These are phyloP conservation scores for Gossypium thurberi DNA, from an alignment of 345 rosid species.

Conservation along the genomic window DNA sequence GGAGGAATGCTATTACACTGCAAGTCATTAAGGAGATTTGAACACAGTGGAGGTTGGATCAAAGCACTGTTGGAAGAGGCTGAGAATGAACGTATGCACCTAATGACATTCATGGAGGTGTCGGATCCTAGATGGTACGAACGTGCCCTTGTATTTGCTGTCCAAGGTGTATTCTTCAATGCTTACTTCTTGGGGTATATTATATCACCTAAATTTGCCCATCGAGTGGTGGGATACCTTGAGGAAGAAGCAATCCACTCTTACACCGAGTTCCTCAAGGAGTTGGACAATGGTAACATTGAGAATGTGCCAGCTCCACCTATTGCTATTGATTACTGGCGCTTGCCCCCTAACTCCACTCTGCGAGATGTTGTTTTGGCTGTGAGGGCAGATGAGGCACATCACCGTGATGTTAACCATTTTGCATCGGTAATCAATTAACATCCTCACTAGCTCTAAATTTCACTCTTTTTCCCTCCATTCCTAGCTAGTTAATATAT, in stretches of 20 bases:
- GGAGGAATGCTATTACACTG: slow-evolving; percentile 74
- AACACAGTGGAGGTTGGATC: slow-evolving; percentile 87
- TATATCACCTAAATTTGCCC: slow-evolving; percentile 70
- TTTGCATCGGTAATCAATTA: slow-evolving; percentile 49
- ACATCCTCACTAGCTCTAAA: no score
- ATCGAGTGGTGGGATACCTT: slow-evolving; percentile 71
- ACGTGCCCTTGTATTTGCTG: slow-evolving; percentile 59
- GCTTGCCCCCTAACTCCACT: slow-evolving; percentile 48
- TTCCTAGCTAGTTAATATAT: no score
- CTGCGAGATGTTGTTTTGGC: slow-evolving; percentile 64
- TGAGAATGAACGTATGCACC: slow-evolving; percentile 85
- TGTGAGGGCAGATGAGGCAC: slow-evolving; percentile 75
- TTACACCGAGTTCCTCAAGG: slow-evolving; percentile 76
- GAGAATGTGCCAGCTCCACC: slow-evolving; percentile 79
- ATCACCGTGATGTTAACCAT: slow-evolving; percentile 83
- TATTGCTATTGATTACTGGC: slow-evolving; percentile 77
- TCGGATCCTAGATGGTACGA: slow-evolving; percentile 70
- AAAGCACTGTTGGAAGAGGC: slow-evolving; percentile 73
- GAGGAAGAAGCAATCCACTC: slow-evolving; percentile 86
- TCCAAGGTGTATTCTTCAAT: slow-evolving; percentile 74
- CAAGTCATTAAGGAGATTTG: slow-evolving; percentile 62
- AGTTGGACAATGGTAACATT: slow-evolving; percentile 66
- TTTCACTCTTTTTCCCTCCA: neutral
- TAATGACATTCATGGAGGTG: slow-evolving; percentile 88
- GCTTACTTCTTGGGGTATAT: slow-evolving; percentile 67